Conservation (phyloP, 1,284 basidiomycete species). For the Fomitopsis palustris region DNA sequence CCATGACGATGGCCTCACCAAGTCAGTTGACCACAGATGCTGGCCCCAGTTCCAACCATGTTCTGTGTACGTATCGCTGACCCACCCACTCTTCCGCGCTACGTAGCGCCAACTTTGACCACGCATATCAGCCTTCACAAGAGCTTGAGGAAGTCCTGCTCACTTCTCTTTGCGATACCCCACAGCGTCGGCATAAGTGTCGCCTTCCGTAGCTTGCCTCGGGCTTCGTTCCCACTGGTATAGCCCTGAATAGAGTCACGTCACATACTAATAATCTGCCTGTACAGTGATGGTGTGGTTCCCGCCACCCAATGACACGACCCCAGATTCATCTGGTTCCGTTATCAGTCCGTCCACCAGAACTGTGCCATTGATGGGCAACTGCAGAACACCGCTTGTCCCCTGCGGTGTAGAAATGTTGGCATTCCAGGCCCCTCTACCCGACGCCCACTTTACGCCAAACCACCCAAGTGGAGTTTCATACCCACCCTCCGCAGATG, state of each 20-base stretch:
- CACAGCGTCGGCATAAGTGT: constrained; percentile 79
- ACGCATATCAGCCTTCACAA: too few relatives aligned
- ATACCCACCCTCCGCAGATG: constrained; percentile 39
- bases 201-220: constrained; percentile 66
- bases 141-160: background rate
- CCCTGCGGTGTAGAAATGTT: constrained; percentile 29
- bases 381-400: constrained; percentile 28
- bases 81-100: too few relatives aligned
- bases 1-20: too few relatives aligned
- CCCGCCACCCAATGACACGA: background rate
- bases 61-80: too few relatives aligned
- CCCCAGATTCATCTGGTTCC: background rate
- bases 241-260: too few relatives aligned
- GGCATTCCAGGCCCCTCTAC: constrained; percentile 21
- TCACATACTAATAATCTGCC: too few relatives aligned
- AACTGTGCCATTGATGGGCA: constrained; percentile 30
- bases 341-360: constrained; percentile 23
- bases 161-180: constrained; percentile 54
- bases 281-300: constrained; percentile 1
- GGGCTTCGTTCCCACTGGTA: too few relatives aligned
- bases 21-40: too few relatives aligned
- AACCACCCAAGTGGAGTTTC: constrained; percentile 41
- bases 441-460: constrained; percentile 31
- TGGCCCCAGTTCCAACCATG: too few relatives aligned
- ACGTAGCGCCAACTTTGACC: too few relatives aligned